Evolutionary conservation across 345 rosid species (phyloP), one percentile per base, ranked within the genome.

Genomic region (Syzygium grande): DNA sequence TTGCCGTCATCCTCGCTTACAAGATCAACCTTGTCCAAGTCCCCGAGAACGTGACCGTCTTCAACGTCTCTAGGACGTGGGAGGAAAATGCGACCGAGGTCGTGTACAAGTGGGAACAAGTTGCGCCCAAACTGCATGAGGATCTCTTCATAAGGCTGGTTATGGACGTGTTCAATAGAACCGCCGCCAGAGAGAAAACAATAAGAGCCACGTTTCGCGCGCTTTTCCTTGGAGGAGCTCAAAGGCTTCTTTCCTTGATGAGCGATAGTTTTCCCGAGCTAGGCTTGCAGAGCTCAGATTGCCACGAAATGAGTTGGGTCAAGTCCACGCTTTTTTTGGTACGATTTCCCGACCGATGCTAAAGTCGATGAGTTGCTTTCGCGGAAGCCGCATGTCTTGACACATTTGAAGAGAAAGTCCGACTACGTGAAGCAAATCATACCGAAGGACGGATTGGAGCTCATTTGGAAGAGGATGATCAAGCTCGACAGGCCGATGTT

Each of bases 221-320:
- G 3, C 52, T 94, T 84, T 93, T 89, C 41, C 89, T 95, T 4
- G 95, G 96, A 4, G 63, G 41, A 1, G 87, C 88, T 3, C 63
- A 87, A 34, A 89, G 86, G 19, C 91, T 95, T 52, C 87, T 94
- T 65, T 38, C 53, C 0, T 84, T 87, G 88, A 58, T 92, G 90
- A 49, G 68, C 0, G 56, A 87, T 52, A 88, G 58, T 46, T 94
- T 94, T 29, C 95, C 96, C 1, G 92, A 94, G 49, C 19, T 95
- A 58, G 93, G 94, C 25, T 86, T 95, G 85, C 87, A 46, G 87
- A 86, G 54, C 13, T 85, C 90, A 21, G 90, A 94, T 43, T 93
- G 95, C 87, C 87, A 9, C 4, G 93, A 94, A 85, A 90, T 89
- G 91, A 91, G 90, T 29, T 95, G 95, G 96, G 90, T 93, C 52